Percentiles rank a stretch among this genome's conserved stretches.
Conservation (phyloP, 768 basidiomycete genomes). For the Phanerochaete carnosa region DNA sequence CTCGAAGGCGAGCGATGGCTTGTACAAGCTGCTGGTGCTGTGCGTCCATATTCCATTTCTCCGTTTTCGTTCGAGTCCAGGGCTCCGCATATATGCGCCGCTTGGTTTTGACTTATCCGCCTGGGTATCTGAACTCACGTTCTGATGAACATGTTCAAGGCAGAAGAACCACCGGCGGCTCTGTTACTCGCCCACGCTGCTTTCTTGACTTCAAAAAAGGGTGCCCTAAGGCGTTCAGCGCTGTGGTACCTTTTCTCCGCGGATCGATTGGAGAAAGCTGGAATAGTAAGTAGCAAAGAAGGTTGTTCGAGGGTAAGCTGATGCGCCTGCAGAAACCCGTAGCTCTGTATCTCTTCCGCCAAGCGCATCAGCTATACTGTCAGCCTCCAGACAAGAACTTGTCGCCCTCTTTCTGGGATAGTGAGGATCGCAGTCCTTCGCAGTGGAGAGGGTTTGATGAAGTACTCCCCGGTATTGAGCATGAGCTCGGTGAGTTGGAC, state of each 20-base stretch:
- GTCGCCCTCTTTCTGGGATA: slow-evolving; percentile 81
- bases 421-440: slow-evolving; percentile 48
- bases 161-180: slow-evolving; percentile 79
- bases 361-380: slow-evolving; percentile 63
- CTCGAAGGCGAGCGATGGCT: slow-evolving; percentile 84
- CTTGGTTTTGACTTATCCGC: neutral
- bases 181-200: slow-evolving; percentile 82
- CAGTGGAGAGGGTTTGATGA: slow-evolving; percentile 51
- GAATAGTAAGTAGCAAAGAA: slow-evolving; percentile 56
- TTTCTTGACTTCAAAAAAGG: slow-evolving; percentile 57
- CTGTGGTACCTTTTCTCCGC: slow-evolving; percentile 80
- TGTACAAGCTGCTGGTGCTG: slow-evolving; percentile 80
- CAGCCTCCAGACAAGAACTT: slow-evolving; percentile 49
- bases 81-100: neutral
- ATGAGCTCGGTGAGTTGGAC: slow-evolving; percentile 59
- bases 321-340: slow-evolving; percentile 65
- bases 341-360: slow-evolving; percentile 77
- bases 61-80: slow-evolving; percentile 16
- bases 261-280: slow-evolving; percentile 76
- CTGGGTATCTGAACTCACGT: neutral
- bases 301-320: neutral
- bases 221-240: slow-evolving; percentile 59
- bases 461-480: slow-evolving; percentile 71
- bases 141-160: slow-evolving; percentile 40
- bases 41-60: slow-evolving; percentile 35